phyloP scores from a whole-genome alignment of 208 protist genomes.

The Phytomonas francai region DNA sequence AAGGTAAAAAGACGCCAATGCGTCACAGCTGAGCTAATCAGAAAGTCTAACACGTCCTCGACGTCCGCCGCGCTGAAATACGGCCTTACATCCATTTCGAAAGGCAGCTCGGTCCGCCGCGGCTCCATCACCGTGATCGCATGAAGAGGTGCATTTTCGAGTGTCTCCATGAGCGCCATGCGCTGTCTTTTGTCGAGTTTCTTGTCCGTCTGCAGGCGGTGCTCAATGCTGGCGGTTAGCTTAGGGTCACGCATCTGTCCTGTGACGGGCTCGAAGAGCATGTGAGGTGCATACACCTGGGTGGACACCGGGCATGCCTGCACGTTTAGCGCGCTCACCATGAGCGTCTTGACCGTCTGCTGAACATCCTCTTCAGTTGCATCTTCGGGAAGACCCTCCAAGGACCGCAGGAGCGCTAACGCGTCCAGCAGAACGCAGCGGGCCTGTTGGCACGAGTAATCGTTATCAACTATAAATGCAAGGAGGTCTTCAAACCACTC shows the following conservation, averaged over 20 bases:
- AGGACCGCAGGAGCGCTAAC: conserved; percentile 32
- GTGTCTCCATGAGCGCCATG: conserved; percentile 24
- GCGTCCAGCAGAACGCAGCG: conserved; percentile 58
- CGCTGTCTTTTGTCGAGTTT: conserved; percentile 49
- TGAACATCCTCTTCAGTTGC: conserved; percentile 17
- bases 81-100: conserved; percentile 42
- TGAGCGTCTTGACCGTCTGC: conserved; percentile 13
- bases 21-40: conserved; percentile 40
- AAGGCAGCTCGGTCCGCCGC: conserved; percentile 22
- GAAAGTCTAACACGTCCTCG: conserved; percentile 40
- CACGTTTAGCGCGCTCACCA: conserved; percentile 35
- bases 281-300: conserved; percentile 23
- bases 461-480: conserved; percentile 25
- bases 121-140: conserved; percentile 22
- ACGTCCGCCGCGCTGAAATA: conserved; percentile 52
- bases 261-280: conserved; percentile 16
- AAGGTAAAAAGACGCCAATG: conserved; percentile 58
- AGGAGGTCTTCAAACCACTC: conserved; percentile 76
- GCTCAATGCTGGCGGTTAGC: conserved; percentile 31
- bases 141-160: conserved; percentile 30
- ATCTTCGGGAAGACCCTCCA: conserved; percentile 16
- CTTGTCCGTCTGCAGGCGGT: conserved; percentile 31
- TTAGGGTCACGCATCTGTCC: conserved; percentile 39
- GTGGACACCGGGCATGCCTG: conserved; percentile 39
- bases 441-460: conserved; percentile 46